A percentile compares a stretch with the other conserved stretches of the same genome.
phyloP scores from a whole-genome alignment of 371 early-diverging fungal genomes.

The Mortierella polycephala region DNA sequence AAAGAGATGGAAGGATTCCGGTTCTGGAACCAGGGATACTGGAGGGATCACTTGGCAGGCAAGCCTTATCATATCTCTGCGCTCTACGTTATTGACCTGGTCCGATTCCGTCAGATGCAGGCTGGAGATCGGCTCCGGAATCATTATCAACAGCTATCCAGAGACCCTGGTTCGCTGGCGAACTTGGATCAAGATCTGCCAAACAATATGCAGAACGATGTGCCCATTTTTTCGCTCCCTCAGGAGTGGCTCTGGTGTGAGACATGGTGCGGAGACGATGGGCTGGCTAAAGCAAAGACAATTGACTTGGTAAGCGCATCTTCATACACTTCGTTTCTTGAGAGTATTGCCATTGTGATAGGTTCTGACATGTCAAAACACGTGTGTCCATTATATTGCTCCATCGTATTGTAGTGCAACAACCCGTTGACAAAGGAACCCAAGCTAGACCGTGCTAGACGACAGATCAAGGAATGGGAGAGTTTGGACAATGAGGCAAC shows the following conservation, averaged over 20 bases:
- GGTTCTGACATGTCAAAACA: not conserved
- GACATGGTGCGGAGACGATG: conserved; percentile 95
- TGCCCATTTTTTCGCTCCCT: conserved; percentile 92
- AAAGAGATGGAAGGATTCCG: conserved; percentile 96
- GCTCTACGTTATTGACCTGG: conserved; percentile 92
- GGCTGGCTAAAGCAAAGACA: conserved; percentile 87
- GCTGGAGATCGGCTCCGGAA: conserved; percentile 94
- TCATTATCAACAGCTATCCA: conserved; percentile 91
- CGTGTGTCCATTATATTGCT: not conserved
- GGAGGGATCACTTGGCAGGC: conserved; percentile 87
- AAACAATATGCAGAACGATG: conserved; percentile 92
- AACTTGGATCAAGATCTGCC: conserved; percentile 98
- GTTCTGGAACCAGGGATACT: conserved; percentile 97
- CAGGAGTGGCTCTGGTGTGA: conserved; percentile 98
- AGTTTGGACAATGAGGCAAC: conserved; percentile 76
- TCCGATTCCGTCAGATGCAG: conserved; percentile 89
- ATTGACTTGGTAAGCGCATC: conserved; percentile 86
- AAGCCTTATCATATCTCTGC: conserved; percentile 98
- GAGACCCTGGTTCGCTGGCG: conserved; percentile 90
- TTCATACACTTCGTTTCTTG: not conserved
- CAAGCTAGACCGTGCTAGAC: conserved; percentile 91
- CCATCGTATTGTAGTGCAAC: conserved; percentile 76
- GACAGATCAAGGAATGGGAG: conserved; percentile 95
- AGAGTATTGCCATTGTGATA: not conserved
- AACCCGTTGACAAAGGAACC: conserved; percentile 97